A percentile compares a stretch with the other conserved stretches of the same genome.
These are phyloP conservation scores for Fusarium sp. DNA, from an alignment of 2,329 filamentous ascomycete species.

Conservation along the genomic window DNA sequence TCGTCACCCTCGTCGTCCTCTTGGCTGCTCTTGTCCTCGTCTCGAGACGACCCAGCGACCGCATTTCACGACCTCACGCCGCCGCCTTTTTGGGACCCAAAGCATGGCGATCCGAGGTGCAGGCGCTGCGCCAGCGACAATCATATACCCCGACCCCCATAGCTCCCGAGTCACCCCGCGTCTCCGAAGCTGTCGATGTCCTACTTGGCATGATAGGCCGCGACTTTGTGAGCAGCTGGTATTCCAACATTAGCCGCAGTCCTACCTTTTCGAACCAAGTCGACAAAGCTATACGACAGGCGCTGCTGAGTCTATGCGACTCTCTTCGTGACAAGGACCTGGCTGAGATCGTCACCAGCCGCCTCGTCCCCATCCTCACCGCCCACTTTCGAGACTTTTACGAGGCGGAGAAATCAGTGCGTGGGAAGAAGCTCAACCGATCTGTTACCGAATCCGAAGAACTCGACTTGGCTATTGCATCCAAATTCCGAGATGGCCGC, in stretches of 20 bases:
- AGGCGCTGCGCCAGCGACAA: slow-evolving; percentile 73
- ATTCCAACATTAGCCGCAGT: slow-evolving; percentile 84
- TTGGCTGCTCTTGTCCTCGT: slow-evolving; percentile 66
- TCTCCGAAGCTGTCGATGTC: slow-evolving; percentile 84
- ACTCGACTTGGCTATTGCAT: slow-evolving; percentile 94
- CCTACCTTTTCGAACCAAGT: slow-evolving; percentile 87
- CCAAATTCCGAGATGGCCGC: slow-evolving; percentile 89
- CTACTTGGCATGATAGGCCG: slow-evolving; percentile 81
- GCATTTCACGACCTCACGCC: slow-evolving; percentile 56
- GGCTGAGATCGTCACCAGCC: slow-evolving; percentile 83
- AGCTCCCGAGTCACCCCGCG: slow-evolving; percentile 79
- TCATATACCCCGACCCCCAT: slow-evolving; percentile 77
- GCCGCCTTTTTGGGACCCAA: slow-evolving; percentile 71
- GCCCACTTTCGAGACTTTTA: slow-evolving; percentile 91
- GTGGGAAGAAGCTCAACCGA: slow-evolving; percentile 87
- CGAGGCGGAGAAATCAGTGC: slow-evolving; percentile 86
- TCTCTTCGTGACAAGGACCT: slow-evolving; percentile 82
- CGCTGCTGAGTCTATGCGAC: slow-evolving; percentile 77
- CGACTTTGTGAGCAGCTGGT: slow-evolving; percentile 92
- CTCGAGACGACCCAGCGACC: slow-evolving; percentile 63
- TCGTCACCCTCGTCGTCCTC: slow-evolving; percentile 66
- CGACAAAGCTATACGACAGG: slow-evolving; percentile 81
- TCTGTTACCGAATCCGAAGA: slow-evolving; percentile 97
- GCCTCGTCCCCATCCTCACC: slow-evolving; percentile 88
- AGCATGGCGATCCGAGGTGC: slow-evolving; percentile 78